These are phyloP conservation scores for Escallonia rubra DNA, from an alignment of 129 eudicot species.

Conservation along the genomic window DNA sequence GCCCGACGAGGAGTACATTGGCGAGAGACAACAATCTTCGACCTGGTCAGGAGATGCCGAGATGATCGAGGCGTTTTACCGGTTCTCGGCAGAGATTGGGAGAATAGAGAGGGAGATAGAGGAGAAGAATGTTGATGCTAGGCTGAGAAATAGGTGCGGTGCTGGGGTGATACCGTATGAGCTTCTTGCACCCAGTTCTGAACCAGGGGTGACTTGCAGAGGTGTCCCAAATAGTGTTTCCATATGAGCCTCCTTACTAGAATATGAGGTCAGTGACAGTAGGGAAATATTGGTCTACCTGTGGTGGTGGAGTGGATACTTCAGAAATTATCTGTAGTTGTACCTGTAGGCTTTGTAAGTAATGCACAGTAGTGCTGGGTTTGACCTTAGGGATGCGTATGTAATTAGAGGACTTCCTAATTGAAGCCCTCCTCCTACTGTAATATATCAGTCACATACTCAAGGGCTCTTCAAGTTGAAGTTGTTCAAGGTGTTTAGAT, in stretches of 20 bases:
- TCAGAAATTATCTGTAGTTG: no score
- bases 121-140: slow-evolving; percentile 47
- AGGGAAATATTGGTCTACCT: no score
- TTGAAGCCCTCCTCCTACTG: no score
- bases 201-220: slow-evolving; percentile 85
- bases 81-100: slow-evolving; percentile 64
- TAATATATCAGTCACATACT: no score
- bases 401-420: no score
- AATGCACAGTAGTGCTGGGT: no score
- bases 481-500: no score
- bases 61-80: slow-evolving; percentile 66
- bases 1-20: slow-evolving; percentile 92
- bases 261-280: not conserved
- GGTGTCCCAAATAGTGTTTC: slow-evolving; percentile 97
- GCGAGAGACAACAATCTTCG: slow-evolving; percentile 69
- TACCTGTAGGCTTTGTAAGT: no score
- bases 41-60: slow-evolving; percentile 85
- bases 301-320: no score
- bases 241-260: slow-evolving; percentile 26
- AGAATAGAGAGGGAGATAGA: slow-evolving; percentile 77
- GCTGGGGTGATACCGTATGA: slow-evolving; percentile 98
- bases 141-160: slow-evolving; percentile 81
- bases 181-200: slow-evolving; percentile 87
- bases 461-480: no score
- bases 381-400: no score